Percentiles rank a stretch among this genome's conserved stretches.
These are phyloP conservation scores for Arthroderma uncinatum DNA, from an alignment of 2,329 filamentous ascomycete species.

Conservation along the genomic window DNA sequence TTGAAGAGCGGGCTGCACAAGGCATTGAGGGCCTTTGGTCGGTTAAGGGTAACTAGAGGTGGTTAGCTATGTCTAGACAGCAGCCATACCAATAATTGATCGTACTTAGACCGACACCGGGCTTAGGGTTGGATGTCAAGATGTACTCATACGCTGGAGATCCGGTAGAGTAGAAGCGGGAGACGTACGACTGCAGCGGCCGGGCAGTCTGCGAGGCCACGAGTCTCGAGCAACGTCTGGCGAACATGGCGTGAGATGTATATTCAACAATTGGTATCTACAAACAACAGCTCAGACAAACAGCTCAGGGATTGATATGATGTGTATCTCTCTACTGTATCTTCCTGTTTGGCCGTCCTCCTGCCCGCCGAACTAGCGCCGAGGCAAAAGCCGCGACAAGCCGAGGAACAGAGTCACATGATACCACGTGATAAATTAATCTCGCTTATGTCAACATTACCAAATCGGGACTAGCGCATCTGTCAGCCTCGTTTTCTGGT, in stretches of 20 bases:
- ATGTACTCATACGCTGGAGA: slow-evolving; percentile 62
- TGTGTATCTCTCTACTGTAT: neutral
- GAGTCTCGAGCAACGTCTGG: slow-evolving; percentile 47
- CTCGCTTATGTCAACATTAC: neutral
- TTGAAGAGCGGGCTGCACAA: slow-evolving; percentile 80
- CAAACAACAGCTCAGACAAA: neutral
- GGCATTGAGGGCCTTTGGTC: slow-evolving; percentile 91
- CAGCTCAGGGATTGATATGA: neutral
- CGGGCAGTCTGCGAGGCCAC: slow-evolving; percentile 43
- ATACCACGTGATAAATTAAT: neutral
- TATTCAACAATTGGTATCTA: neutral
- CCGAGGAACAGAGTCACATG: neutral
- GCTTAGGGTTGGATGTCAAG: slow-evolving; percentile 67
- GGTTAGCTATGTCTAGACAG: neutral
- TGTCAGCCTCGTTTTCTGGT: neutral
- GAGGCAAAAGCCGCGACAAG: slow-evolving; percentile 4
- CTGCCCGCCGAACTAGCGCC: neutral
- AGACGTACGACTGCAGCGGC: slow-evolving; percentile 27
- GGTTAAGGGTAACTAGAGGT: slow-evolving; percentile 69
- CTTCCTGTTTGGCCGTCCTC: no score
- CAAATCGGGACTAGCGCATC: neutral
- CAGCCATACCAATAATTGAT: slow-evolving; percentile 6
- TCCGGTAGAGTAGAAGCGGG: slow-evolving; percentile 33
- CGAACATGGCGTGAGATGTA: slow-evolving; percentile 26
- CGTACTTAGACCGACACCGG: slow-evolving; percentile 81